Evolutionary conservation across 805 yeast species (phyloP), one percentile per base, ranked within the genome.

Genomic region (Starmerella sp.): DNA sequence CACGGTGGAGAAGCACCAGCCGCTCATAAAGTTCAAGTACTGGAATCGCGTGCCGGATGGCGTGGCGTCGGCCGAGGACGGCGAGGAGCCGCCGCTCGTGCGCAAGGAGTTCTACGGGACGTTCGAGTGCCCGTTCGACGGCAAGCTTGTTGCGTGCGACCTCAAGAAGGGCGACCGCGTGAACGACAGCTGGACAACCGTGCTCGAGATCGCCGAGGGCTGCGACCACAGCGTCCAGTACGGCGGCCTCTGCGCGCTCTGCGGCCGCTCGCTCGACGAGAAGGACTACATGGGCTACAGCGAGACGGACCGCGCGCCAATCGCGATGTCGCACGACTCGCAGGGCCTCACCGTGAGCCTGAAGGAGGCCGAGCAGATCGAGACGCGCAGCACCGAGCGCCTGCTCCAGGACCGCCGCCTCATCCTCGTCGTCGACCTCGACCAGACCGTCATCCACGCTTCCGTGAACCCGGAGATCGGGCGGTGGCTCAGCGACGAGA

Each of bases 381-480:
- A 90, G 66, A 78, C 78, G 57, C 72, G 72, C 34, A 76, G 89
- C 52, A 80, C 87, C 5, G 72, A 74, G 54, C 74, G 84, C 56
- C 74, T 93, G 48, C 69, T 81, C 6, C 67, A 73, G 14, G 85
- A 80, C 52, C 73, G 77, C 56, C 87, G 86, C 67, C 74, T 93
- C 58, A 89, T 93, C 34, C 74, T 93, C 54, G 97, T 93, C 32
- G 98, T 93, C 5, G 98, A 93, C 74, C 75, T 93, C 59, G 98
- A 93, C 71, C 98, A 93, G 68, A 93, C 98, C 0, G 95, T 93
- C 5, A 91, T 93, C 35, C 98, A 93, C 66, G 96, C 97, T 43
- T 91, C 97, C 5, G 97, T 91, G 15, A 98, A 93, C 67, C 97
- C 97, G 0, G 89, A 96, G 0, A 95, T 93, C 34, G 93, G 93